Evolutionary conservation across 2,329 filamentous ascomycete genomes (phyloP).

Genomic region (Diaporthe ilicicola): DNA sequence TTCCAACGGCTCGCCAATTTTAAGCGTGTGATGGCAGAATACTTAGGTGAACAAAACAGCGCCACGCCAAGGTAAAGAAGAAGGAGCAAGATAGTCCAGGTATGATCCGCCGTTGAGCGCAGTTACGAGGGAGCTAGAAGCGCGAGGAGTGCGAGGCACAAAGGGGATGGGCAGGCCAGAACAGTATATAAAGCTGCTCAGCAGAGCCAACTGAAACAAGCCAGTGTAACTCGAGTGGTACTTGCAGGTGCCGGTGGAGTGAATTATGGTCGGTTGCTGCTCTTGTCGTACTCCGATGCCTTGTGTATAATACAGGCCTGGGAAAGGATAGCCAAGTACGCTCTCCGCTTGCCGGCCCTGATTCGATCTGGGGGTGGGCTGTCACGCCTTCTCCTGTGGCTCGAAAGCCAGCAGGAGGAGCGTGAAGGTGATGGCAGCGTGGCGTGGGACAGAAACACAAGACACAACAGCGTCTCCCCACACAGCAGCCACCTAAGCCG

Average conservation of each 20-base stretch:
- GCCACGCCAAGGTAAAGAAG: neutral
- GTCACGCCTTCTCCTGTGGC: conserved; percentile 5
- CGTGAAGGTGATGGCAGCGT: conserved; percentile 25
- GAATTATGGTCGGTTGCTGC: conserved; percentile 31
- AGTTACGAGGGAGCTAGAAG: conserved; percentile 34
- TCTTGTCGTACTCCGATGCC: conserved; percentile 31
- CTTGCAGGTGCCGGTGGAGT: conserved; percentile 28
- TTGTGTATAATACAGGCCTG: conserved; percentile 15
- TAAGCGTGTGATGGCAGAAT: conserved; percentile 10
- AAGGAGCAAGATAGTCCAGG: conserved; percentile 35
- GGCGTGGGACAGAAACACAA: conserved; percentile 27
- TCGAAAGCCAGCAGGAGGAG: neutral
- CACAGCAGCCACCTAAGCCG: conserved; percentile 25
- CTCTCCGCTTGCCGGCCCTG: neutral
- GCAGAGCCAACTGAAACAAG: conserved; percentile 34
- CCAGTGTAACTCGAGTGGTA: conserved; percentile 33
- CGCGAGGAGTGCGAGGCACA: conserved; percentile 30
- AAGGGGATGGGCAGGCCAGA: conserved; percentile 29
- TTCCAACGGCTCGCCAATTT: neutral
- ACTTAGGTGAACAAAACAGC: conserved; percentile 32
- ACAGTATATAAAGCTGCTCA: conserved; percentile 34
- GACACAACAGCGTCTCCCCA: conserved; percentile 29
- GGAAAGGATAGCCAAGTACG: conserved; percentile 15
- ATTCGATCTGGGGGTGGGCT: conserved; percentile 7
- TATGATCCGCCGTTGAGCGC: conserved; percentile 38